Percentiles rank a stretch among this genome's conserved stretches.
These are phyloP conservation scores for Colletotrichum sojae DNA, from an alignment of 2,329 filamentous ascomycete genomes.

Conservation along the genomic window DNA sequence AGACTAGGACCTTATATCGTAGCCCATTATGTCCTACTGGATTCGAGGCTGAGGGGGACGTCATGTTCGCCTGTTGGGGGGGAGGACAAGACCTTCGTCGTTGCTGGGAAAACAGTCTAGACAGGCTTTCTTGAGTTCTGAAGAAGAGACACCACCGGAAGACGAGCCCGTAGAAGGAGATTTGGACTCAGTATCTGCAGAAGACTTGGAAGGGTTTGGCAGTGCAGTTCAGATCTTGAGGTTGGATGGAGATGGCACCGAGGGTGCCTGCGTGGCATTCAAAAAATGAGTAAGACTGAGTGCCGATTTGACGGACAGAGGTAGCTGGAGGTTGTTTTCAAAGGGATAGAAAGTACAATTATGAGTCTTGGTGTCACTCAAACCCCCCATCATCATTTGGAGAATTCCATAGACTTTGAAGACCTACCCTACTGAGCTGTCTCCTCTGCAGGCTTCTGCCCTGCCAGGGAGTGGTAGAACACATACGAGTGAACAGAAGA, in stretches of 20 bases:
- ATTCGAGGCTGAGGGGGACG: neutral
- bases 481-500: constrained; percentile 52
- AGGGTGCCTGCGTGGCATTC: neutral
- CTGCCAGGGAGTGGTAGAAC: constrained; percentile 6
- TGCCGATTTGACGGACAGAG: no score
- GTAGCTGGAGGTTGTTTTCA: no score
- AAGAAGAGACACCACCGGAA: neutral
- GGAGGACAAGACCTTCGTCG: neutral
- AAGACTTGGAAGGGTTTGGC: neutral
- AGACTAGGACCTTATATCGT: no score
- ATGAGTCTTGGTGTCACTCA: no score
- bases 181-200: neutral
- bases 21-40: no score
- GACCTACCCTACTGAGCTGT: no score
- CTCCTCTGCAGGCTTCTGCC: constrained; percentile 8
- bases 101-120: no score
- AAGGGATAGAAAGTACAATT: no score
- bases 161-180: neutral
- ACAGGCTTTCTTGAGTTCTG: neutral
- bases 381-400: no score
- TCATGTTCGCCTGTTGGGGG: neutral
- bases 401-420: no score
- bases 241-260: neutral
- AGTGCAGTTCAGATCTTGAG: neutral
- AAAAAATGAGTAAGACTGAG: no score